Evolutionary conservation across 2,329 filamentous ascomycete genomes (phyloP).

Genomic region (Dothistroma septosporum): DNA sequence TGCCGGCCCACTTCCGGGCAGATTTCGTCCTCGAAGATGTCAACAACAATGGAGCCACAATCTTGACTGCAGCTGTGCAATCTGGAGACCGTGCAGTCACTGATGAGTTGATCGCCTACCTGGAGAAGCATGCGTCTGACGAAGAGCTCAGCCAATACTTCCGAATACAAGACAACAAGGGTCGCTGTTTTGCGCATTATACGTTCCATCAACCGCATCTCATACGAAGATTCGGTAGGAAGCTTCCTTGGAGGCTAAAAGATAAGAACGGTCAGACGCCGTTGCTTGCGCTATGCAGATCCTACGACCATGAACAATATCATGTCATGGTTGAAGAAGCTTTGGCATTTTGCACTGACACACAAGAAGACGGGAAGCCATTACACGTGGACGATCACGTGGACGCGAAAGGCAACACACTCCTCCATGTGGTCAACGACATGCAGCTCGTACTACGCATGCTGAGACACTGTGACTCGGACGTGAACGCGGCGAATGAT

Average conservation of each 20-base stretch:
- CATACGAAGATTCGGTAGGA: constrained; percentile 68
- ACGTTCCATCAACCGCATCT: constrained; percentile 84
- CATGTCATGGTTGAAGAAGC: constrained; percentile 80
- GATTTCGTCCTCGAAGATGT: constrained; percentile 71
- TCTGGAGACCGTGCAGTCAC: constrained; percentile 71
- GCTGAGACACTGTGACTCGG: constrained; percentile 81
- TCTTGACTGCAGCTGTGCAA: constrained; percentile 87
- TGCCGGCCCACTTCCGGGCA: constrained; percentile 71
- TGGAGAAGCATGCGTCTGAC: constrained; percentile 55
- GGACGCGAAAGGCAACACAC: constrained; percentile 86
- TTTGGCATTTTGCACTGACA: constrained; percentile 65
- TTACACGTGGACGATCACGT: constrained; percentile 90
- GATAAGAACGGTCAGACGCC: constrained; percentile 99
- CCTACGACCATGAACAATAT: constrained; percentile 89
- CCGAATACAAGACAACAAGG: constrained; percentile 72
- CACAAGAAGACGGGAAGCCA: constrained; percentile 73
- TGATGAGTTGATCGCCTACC: constrained; percentile 67
- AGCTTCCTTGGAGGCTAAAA: constrained; percentile 82
- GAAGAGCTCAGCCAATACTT: constrained; percentile 64
- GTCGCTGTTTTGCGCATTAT: constrained; percentile 90
- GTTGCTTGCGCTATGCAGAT: constrained; percentile 87
- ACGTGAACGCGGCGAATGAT: constrained; percentile 92
- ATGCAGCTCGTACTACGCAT: constrained; percentile 70
- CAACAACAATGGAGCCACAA: constrained; percentile 83
- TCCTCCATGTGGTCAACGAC: constrained; percentile 94